Conservation (phyloP, 768 basidiomycete species). For the Mycena epipterygia region DNA sequence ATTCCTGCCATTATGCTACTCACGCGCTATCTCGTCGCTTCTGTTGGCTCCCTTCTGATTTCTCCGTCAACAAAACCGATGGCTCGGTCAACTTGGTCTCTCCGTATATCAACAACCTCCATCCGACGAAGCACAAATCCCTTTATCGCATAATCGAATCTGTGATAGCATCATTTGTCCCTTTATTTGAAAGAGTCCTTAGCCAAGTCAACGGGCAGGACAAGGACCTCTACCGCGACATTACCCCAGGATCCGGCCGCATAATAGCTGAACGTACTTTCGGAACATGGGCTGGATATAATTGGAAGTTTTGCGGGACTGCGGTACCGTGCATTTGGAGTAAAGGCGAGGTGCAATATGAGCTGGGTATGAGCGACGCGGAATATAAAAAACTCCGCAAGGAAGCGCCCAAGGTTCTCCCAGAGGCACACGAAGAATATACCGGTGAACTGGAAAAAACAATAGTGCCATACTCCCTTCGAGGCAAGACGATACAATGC, state of each 20-base stretch:
- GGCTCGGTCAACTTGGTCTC: constrained; percentile 35
- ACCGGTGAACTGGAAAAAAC: constrained; percentile 24
- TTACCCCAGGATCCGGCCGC: constrained; percentile 27
- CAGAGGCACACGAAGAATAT: constrained; percentile 24
- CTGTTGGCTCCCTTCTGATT: constrained; percentile 47
- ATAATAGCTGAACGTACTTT: background rate
- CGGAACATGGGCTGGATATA: constrained; percentile 10
- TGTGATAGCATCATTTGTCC: constrained; percentile 37
- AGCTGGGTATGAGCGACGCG: background rate
- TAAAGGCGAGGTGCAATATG: background rate
- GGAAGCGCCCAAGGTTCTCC: constrained; percentile 17
- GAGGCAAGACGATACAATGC: constrained; percentile 44
- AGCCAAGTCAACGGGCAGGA: constrained; percentile 32
- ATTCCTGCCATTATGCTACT: background rate
- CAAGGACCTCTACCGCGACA: constrained; percentile 24
- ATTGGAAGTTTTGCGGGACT: background rate
- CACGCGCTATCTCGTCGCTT: constrained; percentile 32
- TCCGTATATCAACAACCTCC: constrained; percentile 46
- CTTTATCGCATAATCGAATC: constrained; percentile 39
- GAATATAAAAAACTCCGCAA: background rate
- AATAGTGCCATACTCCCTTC: constrained; percentile 25
- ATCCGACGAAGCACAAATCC: constrained; percentile 32
- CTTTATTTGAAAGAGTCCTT: constrained; percentile 45
- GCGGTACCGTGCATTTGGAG: constrained; percentile 28
- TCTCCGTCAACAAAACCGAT: constrained; percentile 34